Evolutionary conservation across 495 filamentous ascomycete species (phyloP).

Genomic region (Podospora pseudocomata): DNA sequence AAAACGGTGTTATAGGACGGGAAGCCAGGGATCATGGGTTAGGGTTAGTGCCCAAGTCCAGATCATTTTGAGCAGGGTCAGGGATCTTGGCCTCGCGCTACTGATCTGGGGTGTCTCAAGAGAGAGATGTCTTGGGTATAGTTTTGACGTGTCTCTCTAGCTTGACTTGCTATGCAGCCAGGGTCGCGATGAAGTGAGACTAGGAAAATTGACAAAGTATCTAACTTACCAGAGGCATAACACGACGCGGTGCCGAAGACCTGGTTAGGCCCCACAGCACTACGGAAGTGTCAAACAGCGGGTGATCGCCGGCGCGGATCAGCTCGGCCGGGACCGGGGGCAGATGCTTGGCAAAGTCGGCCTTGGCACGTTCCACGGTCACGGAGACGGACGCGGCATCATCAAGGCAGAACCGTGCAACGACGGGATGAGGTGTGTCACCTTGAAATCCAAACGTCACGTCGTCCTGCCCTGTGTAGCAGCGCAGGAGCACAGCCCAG

Average conservation of each 20-base stretch:
- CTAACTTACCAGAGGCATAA: slow-evolving; percentile 9
- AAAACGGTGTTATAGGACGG: not conserved
- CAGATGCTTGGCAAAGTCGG: slow-evolving; percentile 3
- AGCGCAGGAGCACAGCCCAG: slow-evolving; percentile 26
- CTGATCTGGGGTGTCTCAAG: not conserved
- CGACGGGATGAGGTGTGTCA: slow-evolving; percentile 8
- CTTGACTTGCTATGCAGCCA: not conserved
- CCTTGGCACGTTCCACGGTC: slow-evolving; percentile 9
- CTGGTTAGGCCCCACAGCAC: slow-evolving; percentile 15
- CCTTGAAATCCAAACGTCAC: slow-evolving; percentile 22
- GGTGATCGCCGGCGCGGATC: slow-evolving; percentile 3
- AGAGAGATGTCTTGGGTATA: not conserved
- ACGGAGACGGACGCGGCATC: slow-evolving; percentile 10
- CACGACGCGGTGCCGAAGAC: slow-evolving; percentile 8
- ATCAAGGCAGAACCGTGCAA: slow-evolving; percentile 18
- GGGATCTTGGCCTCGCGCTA: not conserved
- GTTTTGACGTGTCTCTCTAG: not conserved
- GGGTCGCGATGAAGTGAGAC: not conserved
- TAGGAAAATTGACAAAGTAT: not conserved
- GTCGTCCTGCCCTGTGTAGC: slow-evolving; percentile 28
- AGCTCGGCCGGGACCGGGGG: slow-evolving; percentile 7
- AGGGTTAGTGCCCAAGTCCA: slow-evolving; percentile 1
- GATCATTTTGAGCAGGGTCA: not conserved
- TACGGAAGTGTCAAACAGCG: slow-evolving; percentile 16
- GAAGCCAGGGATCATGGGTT: not conserved